phyloP scores from a whole-genome alignment of 1,139 yeast species.

The Taiozyma sp. region DNA sequence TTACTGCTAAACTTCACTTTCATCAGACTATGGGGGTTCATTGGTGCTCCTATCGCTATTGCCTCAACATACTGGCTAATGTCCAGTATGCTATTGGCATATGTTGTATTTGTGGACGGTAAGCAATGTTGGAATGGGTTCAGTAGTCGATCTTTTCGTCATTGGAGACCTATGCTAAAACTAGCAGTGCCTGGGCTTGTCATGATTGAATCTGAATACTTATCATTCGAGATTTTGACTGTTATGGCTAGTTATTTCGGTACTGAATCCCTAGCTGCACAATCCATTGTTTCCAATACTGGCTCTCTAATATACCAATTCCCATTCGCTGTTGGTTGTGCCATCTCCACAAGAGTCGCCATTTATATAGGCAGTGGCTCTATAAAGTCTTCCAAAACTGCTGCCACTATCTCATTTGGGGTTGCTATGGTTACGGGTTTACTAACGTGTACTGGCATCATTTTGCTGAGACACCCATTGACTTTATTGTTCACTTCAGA shows the following conservation, averaged over 20 bases:
- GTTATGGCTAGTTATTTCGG: slow-evolving; percentile 37
- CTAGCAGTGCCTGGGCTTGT: slow-evolving; percentile 37
- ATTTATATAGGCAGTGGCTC: slow-evolving; percentile 32
- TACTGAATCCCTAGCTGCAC: slow-evolving; percentile 38
- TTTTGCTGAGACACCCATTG: slow-evolving; percentile 21
- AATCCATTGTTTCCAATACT: slow-evolving; percentile 35
- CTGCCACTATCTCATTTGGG: slow-evolving; percentile 17
- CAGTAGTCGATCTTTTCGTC: slow-evolving; percentile 21
- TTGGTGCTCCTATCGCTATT: slow-evolving; percentile 36
- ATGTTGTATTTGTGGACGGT: slow-evolving; percentile 29
- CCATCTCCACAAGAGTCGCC: slow-evolving; percentile 37
- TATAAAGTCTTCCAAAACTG: slow-evolving; percentile 16
- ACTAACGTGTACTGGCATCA: slow-evolving; percentile 21
- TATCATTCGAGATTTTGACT: slow-evolving; percentile 39
- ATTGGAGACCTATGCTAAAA: slow-evolving; percentile 32
- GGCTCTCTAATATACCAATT: slow-evolving; percentile 36
- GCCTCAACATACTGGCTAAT: slow-evolving; percentile 33
- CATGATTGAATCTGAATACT: slow-evolving; percentile 39
- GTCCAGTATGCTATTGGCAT: slow-evolving; percentile 26
- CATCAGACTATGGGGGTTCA: slow-evolving; percentile 30
- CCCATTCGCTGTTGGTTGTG: slow-evolving; percentile 39
- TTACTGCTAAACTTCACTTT: slow-evolving; percentile 27
- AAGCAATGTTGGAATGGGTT: slow-evolving; percentile 32
- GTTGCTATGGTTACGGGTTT: slow-evolving; percentile 26
- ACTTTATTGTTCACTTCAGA: slow-evolving; percentile 27